phyloP scores from a whole-genome alignment of 2,329 filamentous ascomycete species.

The Colletotrichum orbiculare region DNA sequence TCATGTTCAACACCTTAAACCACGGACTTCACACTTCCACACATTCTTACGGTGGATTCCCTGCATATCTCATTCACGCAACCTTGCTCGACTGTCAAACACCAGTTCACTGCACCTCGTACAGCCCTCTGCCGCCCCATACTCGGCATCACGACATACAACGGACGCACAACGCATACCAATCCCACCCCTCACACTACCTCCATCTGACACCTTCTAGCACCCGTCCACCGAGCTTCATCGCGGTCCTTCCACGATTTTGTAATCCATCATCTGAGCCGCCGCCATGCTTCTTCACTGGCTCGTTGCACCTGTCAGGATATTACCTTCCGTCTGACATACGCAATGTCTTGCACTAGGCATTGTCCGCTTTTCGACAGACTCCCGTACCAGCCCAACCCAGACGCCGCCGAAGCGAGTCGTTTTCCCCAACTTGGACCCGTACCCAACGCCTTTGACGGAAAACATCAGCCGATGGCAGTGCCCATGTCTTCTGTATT shows the following conservation, averaged over 20 bases:
- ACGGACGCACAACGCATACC: slow-evolving; percentile 3
- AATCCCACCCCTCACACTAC: neutral
- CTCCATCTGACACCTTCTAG: slow-evolving; percentile 17
- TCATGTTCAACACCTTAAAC: too few relatives aligned
- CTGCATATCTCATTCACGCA: neutral
- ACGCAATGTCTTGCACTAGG: too few relatives aligned
- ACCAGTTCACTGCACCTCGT: slow-evolving; percentile 1
- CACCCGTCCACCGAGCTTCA: neutral
- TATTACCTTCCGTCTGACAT: slow-evolving; percentile 16
- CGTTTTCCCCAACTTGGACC: too few relatives aligned
- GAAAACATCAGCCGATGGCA: too few relatives aligned
- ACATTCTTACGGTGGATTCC: neutral
- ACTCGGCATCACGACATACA: slow-evolving; percentile 20
- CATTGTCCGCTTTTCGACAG: neutral
- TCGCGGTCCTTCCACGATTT: neutral
- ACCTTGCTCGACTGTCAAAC: slow-evolving; percentile 20
- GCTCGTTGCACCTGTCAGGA: slow-evolving; percentile 9
- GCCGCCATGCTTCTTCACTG: neutral
- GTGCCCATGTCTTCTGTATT: too few relatives aligned
- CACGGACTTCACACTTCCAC: neutral
- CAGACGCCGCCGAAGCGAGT: neutral
- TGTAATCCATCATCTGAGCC: slow-evolving; percentile 12
- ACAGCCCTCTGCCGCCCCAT: slow-evolving; percentile 7
- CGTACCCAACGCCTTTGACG: too few relatives aligned
- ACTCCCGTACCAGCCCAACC: neutral